These are phyloP conservation scores for Sugiyamaella floridensis DNA, from an alignment of 805 yeast species.

Conservation along the genomic window DNA sequence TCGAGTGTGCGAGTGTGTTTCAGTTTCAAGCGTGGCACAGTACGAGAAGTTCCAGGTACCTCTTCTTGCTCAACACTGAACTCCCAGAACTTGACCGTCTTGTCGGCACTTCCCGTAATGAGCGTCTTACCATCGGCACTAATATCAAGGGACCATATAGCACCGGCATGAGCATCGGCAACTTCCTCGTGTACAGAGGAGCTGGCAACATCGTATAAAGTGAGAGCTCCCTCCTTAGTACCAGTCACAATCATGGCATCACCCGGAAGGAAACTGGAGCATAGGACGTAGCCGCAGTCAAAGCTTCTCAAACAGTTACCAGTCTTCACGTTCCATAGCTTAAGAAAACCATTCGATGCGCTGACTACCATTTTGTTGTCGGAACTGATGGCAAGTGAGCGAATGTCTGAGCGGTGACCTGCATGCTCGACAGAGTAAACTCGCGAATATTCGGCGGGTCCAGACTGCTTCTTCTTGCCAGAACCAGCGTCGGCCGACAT, in stretches of 20 bases:
- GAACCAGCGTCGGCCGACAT: constrained; percentile 46
- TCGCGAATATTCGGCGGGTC: constrained; percentile 32
- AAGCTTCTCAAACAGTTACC: constrained; percentile 76
- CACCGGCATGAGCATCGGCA: constrained; percentile 69
- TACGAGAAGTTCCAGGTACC: constrained; percentile 60
- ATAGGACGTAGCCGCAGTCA: constrained; percentile 80
- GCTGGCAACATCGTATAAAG: constrained; percentile 78
- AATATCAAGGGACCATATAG: constrained; percentile 87
- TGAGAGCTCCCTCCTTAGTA: constrained; percentile 78
- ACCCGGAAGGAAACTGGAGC: constrained; percentile 82
- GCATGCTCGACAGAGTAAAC: constrained; percentile 57
- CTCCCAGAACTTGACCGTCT: constrained; percentile 83
- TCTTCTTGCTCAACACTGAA: constrained; percentile 57
- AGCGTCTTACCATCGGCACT: constrained; percentile 78
- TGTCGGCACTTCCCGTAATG: constrained; percentile 92
- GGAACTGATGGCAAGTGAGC: constrained; percentile 74
- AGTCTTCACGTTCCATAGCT: constrained; percentile 78
- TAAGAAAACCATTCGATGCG: constrained; percentile 83
- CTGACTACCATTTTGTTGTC: constrained; percentile 78
- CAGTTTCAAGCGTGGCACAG: constrained; percentile 43
- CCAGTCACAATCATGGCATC: constrained; percentile 83
- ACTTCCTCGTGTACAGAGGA: constrained; percentile 65
- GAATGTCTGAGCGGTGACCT: constrained; percentile 87
- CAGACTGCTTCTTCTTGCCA: constrained; percentile 35
- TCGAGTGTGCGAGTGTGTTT: constrained; percentile 77